Conservation (phyloP, 768 basidiomycete species). For the Leucosporidium scottii region DNA sequence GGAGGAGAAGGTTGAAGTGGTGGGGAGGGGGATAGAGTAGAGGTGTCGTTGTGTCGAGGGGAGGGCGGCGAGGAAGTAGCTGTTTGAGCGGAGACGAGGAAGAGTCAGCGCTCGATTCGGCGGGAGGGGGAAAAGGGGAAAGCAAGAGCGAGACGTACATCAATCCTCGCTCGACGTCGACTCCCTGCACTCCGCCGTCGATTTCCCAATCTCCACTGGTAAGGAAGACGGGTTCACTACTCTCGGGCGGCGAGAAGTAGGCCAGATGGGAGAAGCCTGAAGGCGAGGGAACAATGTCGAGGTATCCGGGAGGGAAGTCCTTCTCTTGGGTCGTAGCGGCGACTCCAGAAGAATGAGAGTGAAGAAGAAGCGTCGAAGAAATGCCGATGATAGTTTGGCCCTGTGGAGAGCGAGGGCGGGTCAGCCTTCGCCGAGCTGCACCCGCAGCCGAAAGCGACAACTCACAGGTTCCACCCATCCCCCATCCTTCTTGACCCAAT, state of each 20-base stretch:
- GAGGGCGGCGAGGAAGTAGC: conserved; percentile 81
- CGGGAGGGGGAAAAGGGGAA: too few species aligned
- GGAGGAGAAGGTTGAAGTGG: conserved; percentile 31
- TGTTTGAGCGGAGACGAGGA: conserved; percentile 39
- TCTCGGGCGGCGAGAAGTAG: conserved; percentile 69
- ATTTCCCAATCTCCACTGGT: conserved; percentile 90
- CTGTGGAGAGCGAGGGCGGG: conserved; percentile 41
- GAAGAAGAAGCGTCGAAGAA: conserved; percentile 6
- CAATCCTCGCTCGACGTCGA: conserved; percentile 59
- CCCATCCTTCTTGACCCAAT: conserved; percentile 79
- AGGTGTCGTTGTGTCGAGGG: conserved; percentile 76
- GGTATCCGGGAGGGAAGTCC: conserved; percentile 51
- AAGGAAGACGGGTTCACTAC: conserved; percentile 66
- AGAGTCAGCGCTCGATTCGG: conserved; percentile 26
- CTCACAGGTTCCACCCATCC: conserved; percentile 90
- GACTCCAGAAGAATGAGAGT: not conserved
- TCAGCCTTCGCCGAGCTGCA: not conserved
- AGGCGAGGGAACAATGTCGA: conserved; percentile 75
- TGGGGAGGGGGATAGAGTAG: conserved; percentile 69
- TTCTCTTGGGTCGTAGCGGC: conserved; percentile 1
- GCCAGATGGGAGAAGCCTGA: conserved; percentile 88
- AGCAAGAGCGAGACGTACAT: conserved; percentile 53
- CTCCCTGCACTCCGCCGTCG: conserved; percentile 59
- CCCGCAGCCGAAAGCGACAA: conserved; percentile 31
- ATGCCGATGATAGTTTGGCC: conserved; percentile 52